These are phyloP conservation scores for Uronychia binucleata DNA, from an alignment of 73 alveolate species.

Conservation along the genomic window DNA sequence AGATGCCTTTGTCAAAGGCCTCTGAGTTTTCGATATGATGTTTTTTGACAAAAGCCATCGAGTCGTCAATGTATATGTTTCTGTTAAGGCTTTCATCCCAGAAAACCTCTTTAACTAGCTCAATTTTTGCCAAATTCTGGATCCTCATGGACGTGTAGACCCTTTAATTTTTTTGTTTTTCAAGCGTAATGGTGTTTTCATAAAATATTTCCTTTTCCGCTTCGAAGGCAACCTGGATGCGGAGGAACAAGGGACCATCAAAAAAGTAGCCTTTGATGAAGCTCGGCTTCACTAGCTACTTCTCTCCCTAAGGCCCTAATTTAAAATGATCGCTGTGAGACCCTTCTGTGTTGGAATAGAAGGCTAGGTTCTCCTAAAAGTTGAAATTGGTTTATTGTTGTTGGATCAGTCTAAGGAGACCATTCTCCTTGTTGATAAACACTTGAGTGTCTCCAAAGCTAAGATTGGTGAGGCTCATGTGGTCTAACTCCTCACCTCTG, in stretches of 20 bases:
- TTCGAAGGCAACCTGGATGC: not conserved
- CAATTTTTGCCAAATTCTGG: not conserved
- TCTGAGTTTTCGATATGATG: not conserved
- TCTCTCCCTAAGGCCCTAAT: not conserved
- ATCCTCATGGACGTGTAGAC: not conserved
- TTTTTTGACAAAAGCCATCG: not conserved
- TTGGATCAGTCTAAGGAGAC: not conserved
- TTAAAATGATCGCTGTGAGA: not conserved
- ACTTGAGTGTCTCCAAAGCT: too few relatives aligned
- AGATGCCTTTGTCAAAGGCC: not conserved
- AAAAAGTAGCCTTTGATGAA: not conserved
- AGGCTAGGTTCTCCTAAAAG: not conserved
- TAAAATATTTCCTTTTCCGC: not conserved
- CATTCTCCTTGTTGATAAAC: too few relatives aligned
- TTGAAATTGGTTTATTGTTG: not conserved
- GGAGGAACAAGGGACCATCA: not conserved
- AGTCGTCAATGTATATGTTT: not conserved
- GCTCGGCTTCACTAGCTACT: not conserved
- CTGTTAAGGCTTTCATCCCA: not conserved
- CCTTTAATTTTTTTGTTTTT: too few relatives aligned
- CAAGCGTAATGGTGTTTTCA: not conserved
- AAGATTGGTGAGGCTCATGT: too few relatives aligned
- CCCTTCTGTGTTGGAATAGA: not conserved
- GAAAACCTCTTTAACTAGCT: not conserved
- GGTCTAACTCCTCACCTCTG: not conserved